Percentiles rank a stretch among this genome's conserved stretches.
phyloP scores from a whole-genome alignment of 306 rosid genomes.

The Abrus precatorius region DNA sequence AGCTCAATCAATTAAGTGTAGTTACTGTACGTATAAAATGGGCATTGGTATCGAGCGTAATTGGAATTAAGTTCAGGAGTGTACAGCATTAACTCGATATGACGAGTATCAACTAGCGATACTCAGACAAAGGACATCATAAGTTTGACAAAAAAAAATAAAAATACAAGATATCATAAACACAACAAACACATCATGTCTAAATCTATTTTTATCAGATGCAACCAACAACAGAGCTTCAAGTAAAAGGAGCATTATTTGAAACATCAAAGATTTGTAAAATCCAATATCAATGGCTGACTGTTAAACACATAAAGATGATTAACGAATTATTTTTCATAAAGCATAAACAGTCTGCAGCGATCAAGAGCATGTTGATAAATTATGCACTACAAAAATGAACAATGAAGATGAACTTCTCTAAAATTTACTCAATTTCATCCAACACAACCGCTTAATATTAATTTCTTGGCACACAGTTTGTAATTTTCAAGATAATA shows the following conservation, averaged over 20 bases:
- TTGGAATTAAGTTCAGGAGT: too few relatives aligned
- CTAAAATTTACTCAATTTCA: conserved; percentile 52
- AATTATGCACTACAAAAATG: conserved; percentile 59
- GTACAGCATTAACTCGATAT: too few relatives aligned
- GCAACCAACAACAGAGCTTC: neutral
- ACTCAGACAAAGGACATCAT: too few relatives aligned
- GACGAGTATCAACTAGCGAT: too few relatives aligned
- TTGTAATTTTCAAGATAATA: conserved; percentile 51
- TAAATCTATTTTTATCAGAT: neutral
- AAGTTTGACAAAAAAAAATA: too few relatives aligned
- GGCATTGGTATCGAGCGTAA: too few relatives aligned
- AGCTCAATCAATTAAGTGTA: too few relatives aligned
- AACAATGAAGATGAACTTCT: conserved; percentile 49
- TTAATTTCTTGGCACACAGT: conserved; percentile 51
- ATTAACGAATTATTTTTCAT: conserved; percentile 61
- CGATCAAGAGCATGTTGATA: conserved; percentile 46
- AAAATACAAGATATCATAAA: neutral
- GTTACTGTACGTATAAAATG: too few relatives aligned
- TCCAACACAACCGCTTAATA: conserved; percentile 48
- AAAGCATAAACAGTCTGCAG: conserved; percentile 46
- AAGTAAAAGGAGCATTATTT: neutral
- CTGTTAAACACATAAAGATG: conserved; percentile 29
- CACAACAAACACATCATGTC: neutral
- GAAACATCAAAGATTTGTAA: conserved; percentile 8
- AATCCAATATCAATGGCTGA: conserved; percentile 18